Conservation (phyloP, 768 basidiomycete genomes). For the Leccinum barrowsii region DNA sequence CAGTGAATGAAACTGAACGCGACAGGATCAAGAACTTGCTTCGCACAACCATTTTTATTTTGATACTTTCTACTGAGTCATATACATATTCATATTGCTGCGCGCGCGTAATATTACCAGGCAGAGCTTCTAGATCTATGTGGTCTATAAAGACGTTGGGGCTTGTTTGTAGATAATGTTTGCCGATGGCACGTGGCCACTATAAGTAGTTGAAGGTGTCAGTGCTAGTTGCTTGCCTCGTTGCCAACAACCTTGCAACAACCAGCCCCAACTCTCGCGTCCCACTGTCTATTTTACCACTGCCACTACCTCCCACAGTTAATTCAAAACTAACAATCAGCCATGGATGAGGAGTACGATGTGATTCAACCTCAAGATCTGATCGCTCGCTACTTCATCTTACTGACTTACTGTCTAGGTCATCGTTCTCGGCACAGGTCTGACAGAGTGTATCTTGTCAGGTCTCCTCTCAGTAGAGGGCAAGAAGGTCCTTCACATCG, state of each 20-base stretch:
- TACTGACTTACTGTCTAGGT: constrained; percentile 46
- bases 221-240: not conserved
- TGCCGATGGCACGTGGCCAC: constrained; percentile 25
- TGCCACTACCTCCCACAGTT: not conserved
- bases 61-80: not conserved
- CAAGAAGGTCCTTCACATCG: constrained; percentile 99
- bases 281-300: constrained; percentile 9
- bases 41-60: not conserved
- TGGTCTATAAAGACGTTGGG: not conserved
- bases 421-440: constrained; percentile 91
- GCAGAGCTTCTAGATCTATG: not conserved
- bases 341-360: constrained; percentile 99
- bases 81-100: constrained; percentile 1
- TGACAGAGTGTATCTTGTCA: constrained; percentile 98
- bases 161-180: constrained; percentile 7
- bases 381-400: constrained; percentile 3
- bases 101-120: constrained; percentile 9
- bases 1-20: constrained; percentile 7
- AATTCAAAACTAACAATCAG: constrained; percentile 21
- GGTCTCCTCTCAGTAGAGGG: constrained; percentile 98
- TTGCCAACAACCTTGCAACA: constrained; percentile 15
- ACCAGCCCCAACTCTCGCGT: constrained; percentile 4
- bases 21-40: not conserved
- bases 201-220: constrained; percentile 26
- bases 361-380: constrained; percentile 41